Percentiles rank a stretch among this genome's conserved stretches.
Conservation (phyloP, 2,329 filamentous ascomycete species). For the Exutisphaerella laricina region DNA sequence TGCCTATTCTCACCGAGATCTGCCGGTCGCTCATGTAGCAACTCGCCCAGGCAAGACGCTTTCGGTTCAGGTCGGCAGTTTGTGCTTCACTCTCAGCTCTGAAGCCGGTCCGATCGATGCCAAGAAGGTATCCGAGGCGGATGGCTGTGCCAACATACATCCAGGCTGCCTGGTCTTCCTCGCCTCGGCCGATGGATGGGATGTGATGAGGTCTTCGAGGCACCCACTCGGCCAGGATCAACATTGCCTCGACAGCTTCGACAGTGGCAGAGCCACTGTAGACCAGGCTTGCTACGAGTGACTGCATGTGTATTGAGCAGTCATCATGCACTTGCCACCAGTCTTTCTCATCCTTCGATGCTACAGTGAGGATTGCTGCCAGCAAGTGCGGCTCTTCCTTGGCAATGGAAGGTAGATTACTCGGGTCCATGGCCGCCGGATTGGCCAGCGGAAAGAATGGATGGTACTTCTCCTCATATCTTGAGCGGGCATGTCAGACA, state of each 20-base stretch:
- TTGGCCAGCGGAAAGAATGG: conserved; percentile 32
- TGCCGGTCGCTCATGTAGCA: conserved; percentile 34
- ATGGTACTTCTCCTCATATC: conserved; percentile 32
- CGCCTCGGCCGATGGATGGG: conserved; percentile 29
- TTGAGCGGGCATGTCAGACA: too few species aligned
- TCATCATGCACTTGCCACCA: conserved; percentile 32
- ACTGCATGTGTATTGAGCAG: conserved; percentile 32
- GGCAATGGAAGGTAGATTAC: conserved; percentile 26
- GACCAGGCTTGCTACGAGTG: conserved; percentile 29
- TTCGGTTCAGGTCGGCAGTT: conserved; percentile 29
- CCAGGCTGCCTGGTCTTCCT: conserved; percentile 33
- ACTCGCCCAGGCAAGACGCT: conserved; percentile 31
- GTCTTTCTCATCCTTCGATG: conserved; percentile 31
- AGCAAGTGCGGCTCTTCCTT: conserved; percentile 30
- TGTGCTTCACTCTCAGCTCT: conserved; percentile 26
- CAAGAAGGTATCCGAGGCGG: conserved; percentile 32
- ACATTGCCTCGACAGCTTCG: conserved; percentile 32
- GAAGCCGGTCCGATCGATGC: conserved; percentile 32
- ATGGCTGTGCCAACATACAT: conserved; percentile 33
- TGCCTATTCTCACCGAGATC: conserved; percentile 32
- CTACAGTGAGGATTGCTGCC: conserved; percentile 31
- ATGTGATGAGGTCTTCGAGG: conserved; percentile 27
- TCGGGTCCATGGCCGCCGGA: conserved; percentile 26
- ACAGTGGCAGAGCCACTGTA: conserved; percentile 30
- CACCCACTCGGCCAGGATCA: conserved; percentile 33